A percentile compares a stretch with the other conserved stretches of the same genome.
Evolutionary conservation across 139 green algal genomes (phyloP).

Genomic region (Tetradesmus lagerheimii): DNA sequence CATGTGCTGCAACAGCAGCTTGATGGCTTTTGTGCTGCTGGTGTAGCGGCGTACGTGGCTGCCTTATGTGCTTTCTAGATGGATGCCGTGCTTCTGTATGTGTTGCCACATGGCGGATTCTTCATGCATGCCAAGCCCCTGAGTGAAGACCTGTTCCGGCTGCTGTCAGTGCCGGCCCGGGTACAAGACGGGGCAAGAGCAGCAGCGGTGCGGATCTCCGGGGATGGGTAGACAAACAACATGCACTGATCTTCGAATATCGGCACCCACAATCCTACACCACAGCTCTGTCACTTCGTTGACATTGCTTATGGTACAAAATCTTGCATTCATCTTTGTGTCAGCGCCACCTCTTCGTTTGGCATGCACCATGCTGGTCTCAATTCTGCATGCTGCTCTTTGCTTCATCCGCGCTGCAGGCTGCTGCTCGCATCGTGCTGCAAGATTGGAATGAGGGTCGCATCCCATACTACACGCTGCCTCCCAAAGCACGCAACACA

Average conservation of each 20-base stretch:
- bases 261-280: background rate
- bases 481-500: slow-evolving; percentile 69
- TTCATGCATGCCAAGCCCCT: slow-evolving; percentile 1
- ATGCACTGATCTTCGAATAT: slow-evolving; percentile 44
- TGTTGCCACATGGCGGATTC: too few species aligned
- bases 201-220: slow-evolving; percentile 28
- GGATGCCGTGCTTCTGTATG: too few species aligned
- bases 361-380: too few species aligned
- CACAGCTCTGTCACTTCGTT: too few species aligned
- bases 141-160: slow-evolving; percentile 39
- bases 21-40: too few species aligned
- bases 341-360: too few species aligned
- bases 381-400: background rate
- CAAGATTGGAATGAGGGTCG: slow-evolving; percentile 96
- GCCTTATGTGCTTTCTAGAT: too few species aligned
- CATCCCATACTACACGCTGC: slow-evolving; percentile 94
- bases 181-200: slow-evolving; percentile 28
- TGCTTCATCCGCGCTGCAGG: slow-evolving; percentile 25
- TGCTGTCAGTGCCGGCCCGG: slow-evolving; percentile 10
- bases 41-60: too few species aligned
- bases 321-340: too few species aligned
- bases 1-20: too few species aligned
- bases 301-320: too few species aligned
- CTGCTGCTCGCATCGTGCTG: slow-evolving; percentile 81
- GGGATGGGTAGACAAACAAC: slow-evolving; percentile 27